Evolutionary conservation across 257 asterid genomes (phyloP), one percentile per base, ranked within the genome.

Genomic region (Mitragyna speciosa): DNA sequence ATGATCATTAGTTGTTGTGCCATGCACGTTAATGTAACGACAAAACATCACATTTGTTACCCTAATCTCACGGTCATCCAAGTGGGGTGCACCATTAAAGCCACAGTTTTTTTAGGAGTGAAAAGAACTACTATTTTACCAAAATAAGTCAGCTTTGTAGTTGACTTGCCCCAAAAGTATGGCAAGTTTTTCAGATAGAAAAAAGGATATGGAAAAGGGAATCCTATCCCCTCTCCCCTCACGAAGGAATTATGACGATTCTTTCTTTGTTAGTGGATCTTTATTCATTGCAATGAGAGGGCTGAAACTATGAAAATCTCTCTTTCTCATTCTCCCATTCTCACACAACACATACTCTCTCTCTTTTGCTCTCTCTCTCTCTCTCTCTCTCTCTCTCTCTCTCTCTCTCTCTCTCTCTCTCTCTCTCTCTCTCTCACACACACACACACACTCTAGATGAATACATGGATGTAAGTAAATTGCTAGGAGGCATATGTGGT

Each of bases 131-230:
- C 52, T 52, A 67, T 56, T 39, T 70, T 61, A 80, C 36, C 36
- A 73, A 43, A 49, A 70, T 1, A 87, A 72, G 85, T 67, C 67
- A 73, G 87, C 93, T 92, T 91, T 92, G 86, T 83, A 86, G 98
- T 91, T 94, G 97, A 93, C 97, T 91, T 93, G 78, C 87, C 89
- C 92, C 54, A 89, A 89, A 91, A 91, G 98, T 85, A 83, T 87
- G 88, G 79, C 90, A 76, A 87, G 84, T 85, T 91, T 36, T 36
- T 36, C 89, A 78, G 86, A 47, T 43, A 63, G 28, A 47, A 76
- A 76, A 73, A 36, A 59, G 7, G 73, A 85, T 88, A 80, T 82
- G 71, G 76, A 77, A 87, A 90, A 91, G 90, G 90, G 97, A 87
- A 91, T 90, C 96, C 86, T 83, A 92, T 85, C 89, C 48, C 10